phyloP scores from a whole-genome alignment of 2,329 filamentous ascomycete genomes.

The Parascedosporium putredinis region DNA sequence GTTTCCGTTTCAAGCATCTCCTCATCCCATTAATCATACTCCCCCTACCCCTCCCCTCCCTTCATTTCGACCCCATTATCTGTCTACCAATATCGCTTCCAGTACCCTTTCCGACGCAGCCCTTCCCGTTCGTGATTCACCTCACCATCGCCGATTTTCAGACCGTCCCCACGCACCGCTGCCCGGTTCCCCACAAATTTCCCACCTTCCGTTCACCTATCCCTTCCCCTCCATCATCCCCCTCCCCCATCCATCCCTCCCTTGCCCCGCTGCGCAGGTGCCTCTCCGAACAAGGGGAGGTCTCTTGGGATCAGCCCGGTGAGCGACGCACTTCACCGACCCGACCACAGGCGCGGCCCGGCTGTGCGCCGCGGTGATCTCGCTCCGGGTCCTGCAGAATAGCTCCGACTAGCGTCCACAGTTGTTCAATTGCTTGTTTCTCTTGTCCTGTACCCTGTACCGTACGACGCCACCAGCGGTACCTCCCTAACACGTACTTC shows the following conservation, averaged over 20 bases:
- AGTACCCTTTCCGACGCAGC: background rate
- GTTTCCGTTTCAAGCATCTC: background rate
- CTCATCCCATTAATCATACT: background rate
- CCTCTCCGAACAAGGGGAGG: background rate
- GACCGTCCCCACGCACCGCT: background rate
- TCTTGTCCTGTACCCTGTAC: conserved; percentile 23
- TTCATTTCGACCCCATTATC: background rate
- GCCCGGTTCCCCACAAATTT: background rate
- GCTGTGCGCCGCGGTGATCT: conserved; percentile 6
- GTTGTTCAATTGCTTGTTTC: conserved; percentile 11
- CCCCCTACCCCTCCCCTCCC: background rate
- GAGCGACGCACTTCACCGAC: conserved; percentile 14
- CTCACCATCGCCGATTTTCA: background rate
- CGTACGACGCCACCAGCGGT: conserved; percentile 25
- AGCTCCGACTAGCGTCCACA: conserved; percentile 12
- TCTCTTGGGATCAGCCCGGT: conserved; percentile 11
- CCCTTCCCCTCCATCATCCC: background rate
- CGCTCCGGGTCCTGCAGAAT: conserved; percentile 14
- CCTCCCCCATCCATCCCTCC: background rate
- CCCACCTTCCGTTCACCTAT: background rate
- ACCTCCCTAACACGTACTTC: conserved; percentile 24
- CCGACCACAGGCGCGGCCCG: conserved; percentile 8
- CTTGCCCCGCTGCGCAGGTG: background rate
- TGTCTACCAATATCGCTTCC: background rate
- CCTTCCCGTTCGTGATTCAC: background rate